phyloP scores from a whole-genome alignment of 148 eudicot species.

The Rhododendron simsii region DNA sequence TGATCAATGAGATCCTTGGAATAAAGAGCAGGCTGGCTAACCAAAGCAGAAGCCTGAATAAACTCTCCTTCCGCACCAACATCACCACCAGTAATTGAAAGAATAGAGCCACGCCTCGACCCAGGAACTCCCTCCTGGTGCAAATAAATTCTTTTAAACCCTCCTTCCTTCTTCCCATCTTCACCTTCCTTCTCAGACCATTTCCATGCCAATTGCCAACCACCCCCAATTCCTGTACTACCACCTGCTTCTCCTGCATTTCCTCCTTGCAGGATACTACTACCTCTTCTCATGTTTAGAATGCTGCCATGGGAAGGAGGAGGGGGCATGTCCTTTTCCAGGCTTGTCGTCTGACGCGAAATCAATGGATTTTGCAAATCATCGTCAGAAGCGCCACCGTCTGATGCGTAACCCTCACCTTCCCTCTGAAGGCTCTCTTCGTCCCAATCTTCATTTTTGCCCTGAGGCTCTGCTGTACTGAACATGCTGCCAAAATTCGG shows the following conservation, averaged over 20 bases:
- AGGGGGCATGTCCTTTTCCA: constrained; percentile 46
- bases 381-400: constrained; percentile 50
- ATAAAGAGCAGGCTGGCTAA: constrained; percentile 40
- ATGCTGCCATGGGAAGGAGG: constrained; percentile 39
- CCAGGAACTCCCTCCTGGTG: constrained; percentile 37
- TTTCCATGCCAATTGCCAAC: constrained; percentile 65
- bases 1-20: constrained; percentile 48
- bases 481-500: constrained; percentile 77
- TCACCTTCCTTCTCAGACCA: constrained; percentile 51
- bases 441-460: constrained; percentile 62
- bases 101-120: constrained; percentile 48
- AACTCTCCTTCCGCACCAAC: constrained; percentile 34
- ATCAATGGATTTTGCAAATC: constrained; percentile 62
- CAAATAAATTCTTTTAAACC: constrained; percentile 54
- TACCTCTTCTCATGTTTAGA: constrained; percentile 47
- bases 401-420: constrained; percentile 36
- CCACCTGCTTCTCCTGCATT: constrained; percentile 39
- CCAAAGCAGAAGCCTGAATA: constrained; percentile 53
- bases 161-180: constrained; percentile 49
- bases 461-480: constrained; percentile 39
- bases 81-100: constrained; percentile 50
- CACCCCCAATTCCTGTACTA: constrained; percentile 64
- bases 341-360: constrained; percentile 53
- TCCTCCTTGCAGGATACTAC: constrained; percentile 44
- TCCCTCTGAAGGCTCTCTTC: constrained; percentile 58